Conservation (phyloP, 2,329 filamentous ascomycete species). For the Arthroderma sp. region DNA sequence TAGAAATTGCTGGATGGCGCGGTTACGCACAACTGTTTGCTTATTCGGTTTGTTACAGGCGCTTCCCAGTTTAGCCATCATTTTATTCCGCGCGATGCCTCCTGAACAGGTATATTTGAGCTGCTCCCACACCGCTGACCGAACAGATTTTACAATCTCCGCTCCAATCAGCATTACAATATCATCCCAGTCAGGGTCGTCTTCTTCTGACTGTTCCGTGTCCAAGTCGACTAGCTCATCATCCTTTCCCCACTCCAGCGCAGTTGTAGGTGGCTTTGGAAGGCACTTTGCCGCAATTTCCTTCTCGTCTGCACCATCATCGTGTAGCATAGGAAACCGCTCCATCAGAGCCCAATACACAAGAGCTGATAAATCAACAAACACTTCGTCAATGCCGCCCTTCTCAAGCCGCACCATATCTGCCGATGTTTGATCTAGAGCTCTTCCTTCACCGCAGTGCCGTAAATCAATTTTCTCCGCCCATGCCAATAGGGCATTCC, state of each 20-base stretch:
- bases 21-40: constrained; percentile 84
- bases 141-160: constrained; percentile 70
- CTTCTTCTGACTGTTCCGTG: constrained; percentile 54
- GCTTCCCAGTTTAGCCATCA: constrained; percentile 86
- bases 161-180: constrained; percentile 74
- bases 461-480: constrained; percentile 11
- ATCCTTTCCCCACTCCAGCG: constrained; percentile 62
- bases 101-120: constrained; percentile 85
- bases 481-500: constrained; percentile 50
- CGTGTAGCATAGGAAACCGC: constrained; percentile 57
- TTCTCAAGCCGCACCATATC: constrained; percentile 60
- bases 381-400: constrained; percentile 90
- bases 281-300: constrained; percentile 53
- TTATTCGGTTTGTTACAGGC: constrained; percentile 85
- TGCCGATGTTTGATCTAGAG: constrained; percentile 11
- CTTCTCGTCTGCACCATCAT: constrained; percentile 39
- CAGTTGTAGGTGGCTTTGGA: constrained; percentile 58
- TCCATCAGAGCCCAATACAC: constrained; percentile 62
- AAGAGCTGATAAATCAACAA: constrained; percentile 78
- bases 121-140: constrained; percentile 52
- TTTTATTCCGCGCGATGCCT: constrained; percentile 81
- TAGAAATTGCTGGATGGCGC: constrained; percentile 67
- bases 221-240: constrained; percentile 75
- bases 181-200: constrained; percentile 94
- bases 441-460: constrained; percentile 9